phyloP scores from a whole-genome alignment of 1,284 basidiomycete genomes.

The Xerocomus minutiporus region DNA sequence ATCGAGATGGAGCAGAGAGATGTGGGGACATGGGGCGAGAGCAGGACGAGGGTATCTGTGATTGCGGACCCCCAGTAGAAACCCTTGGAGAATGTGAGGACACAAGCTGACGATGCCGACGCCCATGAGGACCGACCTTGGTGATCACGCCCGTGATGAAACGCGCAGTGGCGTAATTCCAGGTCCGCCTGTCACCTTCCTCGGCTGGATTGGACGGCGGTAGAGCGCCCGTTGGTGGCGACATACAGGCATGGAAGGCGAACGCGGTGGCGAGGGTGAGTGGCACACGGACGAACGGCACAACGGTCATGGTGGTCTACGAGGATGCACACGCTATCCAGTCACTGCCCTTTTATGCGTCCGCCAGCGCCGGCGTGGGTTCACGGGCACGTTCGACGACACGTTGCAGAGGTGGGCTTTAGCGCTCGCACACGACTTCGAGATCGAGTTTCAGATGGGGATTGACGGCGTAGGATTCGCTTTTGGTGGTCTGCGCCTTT shows the following conservation, averaged over 20 bases:
- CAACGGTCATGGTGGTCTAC: not conserved
- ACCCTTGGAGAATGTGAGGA: constrained; percentile 10
- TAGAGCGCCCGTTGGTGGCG: constrained; percentile 4
- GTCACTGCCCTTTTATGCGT: not conserved
- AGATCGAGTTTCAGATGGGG: not conserved
- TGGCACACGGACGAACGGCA: constrained; percentile 16
- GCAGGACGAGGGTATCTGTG: constrained; percentile 10
- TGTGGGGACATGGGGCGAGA: constrained; percentile 8
- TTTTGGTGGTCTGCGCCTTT: too few relatives aligned
- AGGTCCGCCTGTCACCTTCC: not conserved
- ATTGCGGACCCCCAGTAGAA: constrained; percentile 22
- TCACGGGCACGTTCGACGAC: too few relatives aligned
- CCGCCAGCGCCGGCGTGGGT: not conserved
- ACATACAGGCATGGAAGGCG: constrained; percentile 24
- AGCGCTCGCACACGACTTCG: not conserved
- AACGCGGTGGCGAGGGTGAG: constrained; percentile 18
- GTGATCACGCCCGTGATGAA: constrained; percentile 7
- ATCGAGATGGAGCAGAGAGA: not conserved
- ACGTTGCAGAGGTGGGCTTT: not conserved
- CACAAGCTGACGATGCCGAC: not conserved
- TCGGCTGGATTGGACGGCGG: not conserved
- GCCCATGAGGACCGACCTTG: constrained; percentile 11
- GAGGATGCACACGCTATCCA: not conserved
- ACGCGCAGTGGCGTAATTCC: constrained; percentile 6
- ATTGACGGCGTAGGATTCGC: not conserved